Evolutionary conservation across 768 basidiomycete species (phyloP), one percentile per base, ranked within the genome.

Genomic region (Strobilomyces dryophilus): DNA sequence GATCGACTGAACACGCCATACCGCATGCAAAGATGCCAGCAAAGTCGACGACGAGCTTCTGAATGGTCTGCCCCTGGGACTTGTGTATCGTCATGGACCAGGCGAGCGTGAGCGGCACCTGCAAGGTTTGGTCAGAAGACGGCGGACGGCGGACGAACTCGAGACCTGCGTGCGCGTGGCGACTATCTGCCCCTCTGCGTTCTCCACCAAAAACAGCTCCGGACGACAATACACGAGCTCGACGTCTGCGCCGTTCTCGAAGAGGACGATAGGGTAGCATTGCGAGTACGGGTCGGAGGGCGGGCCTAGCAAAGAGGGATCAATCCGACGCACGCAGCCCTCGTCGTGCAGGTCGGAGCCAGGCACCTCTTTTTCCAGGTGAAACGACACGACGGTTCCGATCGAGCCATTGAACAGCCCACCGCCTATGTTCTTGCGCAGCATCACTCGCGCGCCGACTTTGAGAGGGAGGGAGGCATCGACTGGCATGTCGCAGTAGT

Each of bases 51-150:
- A 53, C 32, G 9, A 42, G 31, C 39, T 40, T 53, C 2, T 15
- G 12, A 3, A 47, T 41, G 0, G 17, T 52, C 18, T 46, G 51
- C 0, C 51, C 51, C 12, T 52, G 51, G 0, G 45, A 47, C 3
- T 47, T 52, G 45, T 52, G 51, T 1, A 52, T 52, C 0, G 45
- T 52, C 18, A 52, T 11, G 1, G 51, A n/a, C 51, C 51, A 52
- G 0, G 45, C 3, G 2, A 47, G 24, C 1, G 11, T 0, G 0
- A 47, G 24, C 0, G 31, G 51, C 6, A 47, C 37, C 51, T 52
- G 8, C 2, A 10, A 35, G 10, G 34, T 15, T 12, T 10, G 34
- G 34, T 10, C 9, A 35, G 9, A 10, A 15, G 9, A 3, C 15
- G 4, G 11, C 9, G 15, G 5, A 35, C 3, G 34, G 11, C 29